Evolutionary conservation across 371 early-diverging fungal genomes (phyloP), one percentile per base, ranked within the genome.

Genomic region (Capniomyces stellatus): DNA sequence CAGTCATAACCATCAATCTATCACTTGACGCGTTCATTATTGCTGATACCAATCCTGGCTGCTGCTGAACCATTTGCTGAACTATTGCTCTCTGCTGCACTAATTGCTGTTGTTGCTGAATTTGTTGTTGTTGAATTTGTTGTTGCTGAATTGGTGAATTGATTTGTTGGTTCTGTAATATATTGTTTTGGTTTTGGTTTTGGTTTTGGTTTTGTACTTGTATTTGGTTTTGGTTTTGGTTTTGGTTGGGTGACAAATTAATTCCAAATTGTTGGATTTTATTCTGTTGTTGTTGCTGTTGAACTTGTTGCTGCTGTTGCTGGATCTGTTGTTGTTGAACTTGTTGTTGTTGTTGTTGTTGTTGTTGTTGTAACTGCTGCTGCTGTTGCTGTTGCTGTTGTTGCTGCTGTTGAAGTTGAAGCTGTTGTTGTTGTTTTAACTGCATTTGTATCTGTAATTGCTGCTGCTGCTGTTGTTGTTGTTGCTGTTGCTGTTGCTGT

Each of bases 311-410:
- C 46, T 44, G 46, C 19, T 44, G 46, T n/a, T 44, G 46, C 46
- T 44, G 46, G 21, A 23, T 22, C 27, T 44, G 46, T 27, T 44
- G 46, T n/a, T 44, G 46, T n/a, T 44, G 46, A 12, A 23, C 46
- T 24, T 25, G 23, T 40, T 31, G 57, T 23, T 43, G 58, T 42
- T 46, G n/a, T 18, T 30, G 46, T 22, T 47, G 4, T 60, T 50
- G 13, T 35, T 31, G 22, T 23, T 25, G 6, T 54, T 51, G 29
- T 48, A 42, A 46, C 27, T 39, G 49, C 30, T 52, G 52, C 2
- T 31, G 56, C 8, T 58, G 52, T 30, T 60, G 57, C 13, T 52
- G 54, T 52, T 47, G 39, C 2, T 44, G 44, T 19, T 56, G 57
- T 24, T 56, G 31, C 13, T 54, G n/a, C 29, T 35, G 35, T 21